Base-by-base conservation (phyloP, 129 eudicot genomes). In the Artemisia annua region DNA sequence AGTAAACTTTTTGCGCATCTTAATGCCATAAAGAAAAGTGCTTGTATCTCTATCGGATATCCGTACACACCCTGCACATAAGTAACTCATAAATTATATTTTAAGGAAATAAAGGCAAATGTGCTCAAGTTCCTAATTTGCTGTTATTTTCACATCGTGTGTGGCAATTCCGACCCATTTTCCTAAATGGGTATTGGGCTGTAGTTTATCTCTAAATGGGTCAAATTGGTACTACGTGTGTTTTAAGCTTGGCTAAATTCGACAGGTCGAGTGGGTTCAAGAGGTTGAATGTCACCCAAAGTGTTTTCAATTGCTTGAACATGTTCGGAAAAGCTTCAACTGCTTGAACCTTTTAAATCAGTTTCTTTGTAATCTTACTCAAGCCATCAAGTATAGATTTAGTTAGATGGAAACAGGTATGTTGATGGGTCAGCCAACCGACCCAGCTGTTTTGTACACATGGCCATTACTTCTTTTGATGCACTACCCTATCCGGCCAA, bases 1-100 rank as follows among this genome's bases (percentile, higher is more conserved):
- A 93, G 88, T 62, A 93, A 75, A 57, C 70, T 51, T 67, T 84
- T 69, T 12, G 98, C 98, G 60, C 97, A 93, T 82, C 97, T 85
- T 11, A 93, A 79, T 62, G 98, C 97, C 98, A 93, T 86, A 81
- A 87, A 93, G 89, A 93, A 93, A 20, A 93, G 96, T 1, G 96
- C 92, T 81, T 93, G 98, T 73, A 93, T 93, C 78, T 93, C 98
- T 32, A 93, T 90, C 0, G 98, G 98, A 75, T 93, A 93, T 52
- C 98, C 98, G 53, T 89, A 89, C 17, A 93, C 98, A 18, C 98
- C 97, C 98, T 89, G 80, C 17, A 68, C 30, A 77, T 69, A 48
- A 11, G 11, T 16, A 69, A 24, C 50, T 51, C 28, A 28, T n/a
- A 30, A 69, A n/a, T 52, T 30, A 61, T 16, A 26, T 39, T 39